phyloP scores from a whole-genome alignment of 192 early-diverging fungal species.

The Lobosporangium transversale region DNA sequence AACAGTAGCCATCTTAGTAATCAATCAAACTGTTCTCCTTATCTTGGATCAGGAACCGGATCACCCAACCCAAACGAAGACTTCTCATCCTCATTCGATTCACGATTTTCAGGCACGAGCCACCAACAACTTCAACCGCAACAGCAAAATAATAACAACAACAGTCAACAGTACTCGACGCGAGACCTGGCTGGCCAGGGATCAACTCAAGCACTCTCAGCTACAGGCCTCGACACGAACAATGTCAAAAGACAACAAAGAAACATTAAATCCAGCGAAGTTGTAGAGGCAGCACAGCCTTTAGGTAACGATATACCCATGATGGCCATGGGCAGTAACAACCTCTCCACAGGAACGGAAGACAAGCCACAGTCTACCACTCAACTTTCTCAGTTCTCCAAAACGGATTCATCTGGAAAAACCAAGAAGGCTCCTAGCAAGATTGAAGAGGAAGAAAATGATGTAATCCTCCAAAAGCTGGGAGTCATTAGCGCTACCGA shows the following conservation, averaged over 20 bases:
- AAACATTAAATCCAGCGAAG: slow-evolving; percentile 1
- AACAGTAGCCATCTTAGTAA: slow-evolving; percentile 2
- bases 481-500: slow-evolving; percentile 21
- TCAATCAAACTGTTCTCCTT: slow-evolving; percentile 13
- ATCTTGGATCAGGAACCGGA: slow-evolving; percentile 18
- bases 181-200: slow-evolving; percentile 43
- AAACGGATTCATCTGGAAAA: slow-evolving; percentile 28
- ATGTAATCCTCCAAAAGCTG: slow-evolving; percentile 43
- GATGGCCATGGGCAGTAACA: not conserved
- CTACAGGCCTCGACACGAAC: slow-evolving; percentile 20
- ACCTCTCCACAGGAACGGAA: too few relatives aligned
- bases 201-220: slow-evolving; percentile 27
- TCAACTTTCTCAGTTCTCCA: slow-evolving; percentile 25
- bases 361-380: not conserved
- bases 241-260: not conserved
- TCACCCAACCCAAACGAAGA: slow-evolving; percentile 42
- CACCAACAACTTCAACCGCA: slow-evolving; percentile 12
- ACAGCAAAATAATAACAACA: slow-evolving; percentile 11
- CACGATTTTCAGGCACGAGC: slow-evolving; percentile 25
- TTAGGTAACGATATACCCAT: slow-evolving; percentile 1
- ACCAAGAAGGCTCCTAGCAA: slow-evolving; percentile 15
- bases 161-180: slow-evolving; percentile 32
- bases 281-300: not conserved
- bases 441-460: slow-evolving; percentile 41
- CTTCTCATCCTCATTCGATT: slow-evolving; percentile 50